Base-by-base conservation (phyloP, 345 rosid genomes). In the Populus pruinosa region DNA sequence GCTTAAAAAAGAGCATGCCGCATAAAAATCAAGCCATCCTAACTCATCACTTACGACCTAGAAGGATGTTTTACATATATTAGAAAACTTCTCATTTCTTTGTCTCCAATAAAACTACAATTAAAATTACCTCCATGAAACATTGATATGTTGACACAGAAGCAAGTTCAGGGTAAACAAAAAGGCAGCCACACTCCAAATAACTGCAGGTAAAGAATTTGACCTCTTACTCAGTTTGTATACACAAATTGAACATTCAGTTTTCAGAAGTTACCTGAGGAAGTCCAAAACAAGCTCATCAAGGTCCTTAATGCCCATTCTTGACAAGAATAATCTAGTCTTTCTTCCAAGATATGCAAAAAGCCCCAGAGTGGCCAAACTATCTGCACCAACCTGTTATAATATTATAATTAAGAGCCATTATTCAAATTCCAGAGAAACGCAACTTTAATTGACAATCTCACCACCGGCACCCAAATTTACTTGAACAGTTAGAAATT, bases 1-100 rank as follows among this genome's bases (percentile, higher is more conserved):
- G 79, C 70, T 71, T 33, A 70, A 27, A 69, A 67, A 69, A 80
- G 72, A 61, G 72, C 53, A 78, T 41, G 81, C 47, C 62, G 82
- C 85, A 65, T 89, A 89, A 78, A 91, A 86, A 74, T 89, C 93
- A 27, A 91, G 88, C 93, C 95, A 91, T 72, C 90, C 93, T 41
- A 91, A 87, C 83, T 91, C 93, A 80, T 91, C 91, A 20, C 70
- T 82, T 59, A 89, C 89, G 64, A 91, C 75, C 93, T 91, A 87
- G 29, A 79, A 78, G 55, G 64, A 56, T 66, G 66, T 47, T 55
- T 66, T 79, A 59, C 36, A 43, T 16, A 61, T 0, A 38, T 74
- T 41, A 74, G 64, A 50, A 66, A 21, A 62, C 29, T 67, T 79
- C 35, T 65, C 9, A 25, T 67, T 61, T 61, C 67, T 44, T 65